Conservation (phyloP, 1,139 yeast genomes). For the Hemisphaericaspora xylanilytica region DNA sequence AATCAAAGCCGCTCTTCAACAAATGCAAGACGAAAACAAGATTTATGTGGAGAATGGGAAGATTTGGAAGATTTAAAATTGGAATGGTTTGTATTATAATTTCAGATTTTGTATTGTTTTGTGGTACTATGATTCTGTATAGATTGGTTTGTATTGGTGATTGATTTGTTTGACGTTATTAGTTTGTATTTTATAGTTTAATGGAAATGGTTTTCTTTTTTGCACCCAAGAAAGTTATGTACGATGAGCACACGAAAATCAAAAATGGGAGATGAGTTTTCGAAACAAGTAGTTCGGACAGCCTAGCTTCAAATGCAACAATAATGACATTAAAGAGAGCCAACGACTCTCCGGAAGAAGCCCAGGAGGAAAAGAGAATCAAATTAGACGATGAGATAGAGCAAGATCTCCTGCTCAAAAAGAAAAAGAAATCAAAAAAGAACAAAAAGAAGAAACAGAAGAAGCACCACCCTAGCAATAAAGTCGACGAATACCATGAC, state of each 20-base stretch:
- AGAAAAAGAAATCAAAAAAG: conserved; percentile 7
- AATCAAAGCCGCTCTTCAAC: conserved; percentile 49
- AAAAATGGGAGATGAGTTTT: too few relatives aligned
- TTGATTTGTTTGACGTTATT: too few relatives aligned
- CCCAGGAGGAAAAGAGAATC: not conserved
- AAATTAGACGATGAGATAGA: not conserved
- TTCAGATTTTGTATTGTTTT: conserved; percentile 1
- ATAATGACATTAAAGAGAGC: conserved; percentile 1
- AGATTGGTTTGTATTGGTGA: conserved; percentile 2
- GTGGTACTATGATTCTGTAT: conserved; percentile 1
- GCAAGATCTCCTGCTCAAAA: not conserved
- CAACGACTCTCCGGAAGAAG: not conserved
- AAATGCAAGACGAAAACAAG: conserved; percentile 55
- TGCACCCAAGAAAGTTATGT: conserved; percentile 1
- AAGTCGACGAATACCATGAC: not conserved
- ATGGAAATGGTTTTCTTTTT: not conserved
- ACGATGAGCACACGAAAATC: too few relatives aligned
- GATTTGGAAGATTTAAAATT: conserved; percentile 51
- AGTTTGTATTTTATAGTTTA: not conserved
- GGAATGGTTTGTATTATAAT: too few relatives aligned
- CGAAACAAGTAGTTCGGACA: too few relatives aligned
- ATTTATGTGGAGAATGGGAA: conserved; percentile 61
- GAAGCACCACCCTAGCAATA: too few relatives aligned
- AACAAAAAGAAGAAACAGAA: conserved; percentile 3
- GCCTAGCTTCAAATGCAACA: too few relatives aligned